Evolutionary conservation across 1,284 basidiomycete genomes (phyloP), one percentile per base, ranked within the genome.

Genomic region (Ceratobasidium sp.): DNA sequence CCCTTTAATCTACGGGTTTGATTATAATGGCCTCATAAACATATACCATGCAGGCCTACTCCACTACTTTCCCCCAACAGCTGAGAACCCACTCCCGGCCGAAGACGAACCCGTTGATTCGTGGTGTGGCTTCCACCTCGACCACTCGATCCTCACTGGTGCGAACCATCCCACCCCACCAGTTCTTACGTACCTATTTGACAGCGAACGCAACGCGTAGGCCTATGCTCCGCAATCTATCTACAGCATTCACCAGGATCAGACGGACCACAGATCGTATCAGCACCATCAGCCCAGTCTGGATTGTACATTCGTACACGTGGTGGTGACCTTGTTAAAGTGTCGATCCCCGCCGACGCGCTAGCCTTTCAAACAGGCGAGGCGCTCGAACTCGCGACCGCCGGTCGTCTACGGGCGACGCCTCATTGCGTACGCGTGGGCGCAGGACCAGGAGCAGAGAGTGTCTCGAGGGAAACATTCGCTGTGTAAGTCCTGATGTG

Each of bases 291-390:
- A 0, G 82, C 88, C 0, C 80, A 84, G 0, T 92, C 94, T 0
- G 96, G 96, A 0, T 85, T 98, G 14, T 97, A 94, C 82, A 97
- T 98, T 76, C 90, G 89, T 70, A 93, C 92, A 18, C 87, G 94
- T 52, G 91, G 89, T 6, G 89, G 89, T 0, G 82, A 87, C 32
- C 81, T 92, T 23, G 89, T 88, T 18, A 95, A 93, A 79, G 93
- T 96, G 14, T 84, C 87, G 0, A 97, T 98, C 74, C 95, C 96
- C 1, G 77, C 83, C 18, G 87, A 92, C 77, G 92, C 88, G 78
- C 81, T 93, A 72, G 95, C 95, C 1, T 96, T 97, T 81, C 95
- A 98, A 80, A 97, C 94, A 0, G 95, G 95, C 8, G 94, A 97
- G 81, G 93, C 95, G 16, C 86, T 98, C 32, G 89, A 96, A 79